Base-by-base conservation (phyloP, 306 rosid species). In the Quercus agrifolia region DNA sequence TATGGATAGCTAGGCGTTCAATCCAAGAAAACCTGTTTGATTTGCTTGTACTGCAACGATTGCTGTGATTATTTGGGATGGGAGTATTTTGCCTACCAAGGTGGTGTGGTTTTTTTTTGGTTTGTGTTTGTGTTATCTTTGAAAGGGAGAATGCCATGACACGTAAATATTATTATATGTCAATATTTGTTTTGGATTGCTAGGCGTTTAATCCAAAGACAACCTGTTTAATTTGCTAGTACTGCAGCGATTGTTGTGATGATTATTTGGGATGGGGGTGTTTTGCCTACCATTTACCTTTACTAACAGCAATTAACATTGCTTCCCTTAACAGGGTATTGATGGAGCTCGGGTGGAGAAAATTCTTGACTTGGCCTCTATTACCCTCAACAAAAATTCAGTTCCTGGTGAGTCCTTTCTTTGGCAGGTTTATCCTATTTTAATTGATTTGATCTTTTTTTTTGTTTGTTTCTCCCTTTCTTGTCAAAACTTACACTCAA, bases 281-380 rank as follows among this genome's bases (percentile, higher is more conserved):
- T 20, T 2, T 17, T 56, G 67, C 30, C 9, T 51, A 56, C 64
- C 25, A 44, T 49, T 75, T 57, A 19, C 35, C n/a, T 14, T 18
- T 73, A n/a, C 70, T 74, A 19, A 63, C 68, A 67, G 78, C 82
- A 81, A 79, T 69, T 74, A 78, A 76, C 71, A 44, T 52, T 31
- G 30, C 57, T 58, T 74, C 55, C 20, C 33, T 17, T 17, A 49
- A 72, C 80, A 92, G 99, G 97, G 97, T 56, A 79, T 95, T 18
- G 99, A 95, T 82, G 99, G 97, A 68, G 99, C 99, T 56, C 92
- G 99, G 38, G 97, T 54, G 44, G 99, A 95, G 87, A 95, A 95
- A 89, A 95, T 95, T 81, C 95, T 95, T 51, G 98, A 95, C 92
- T 74, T 92, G 92, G 92, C 97, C 74, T 95, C 83, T 2, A 95